Evolutionary conservation across 768 basidiomycete species (phyloP).

Genomic region (Xerocomellus chrysenteron): DNA sequence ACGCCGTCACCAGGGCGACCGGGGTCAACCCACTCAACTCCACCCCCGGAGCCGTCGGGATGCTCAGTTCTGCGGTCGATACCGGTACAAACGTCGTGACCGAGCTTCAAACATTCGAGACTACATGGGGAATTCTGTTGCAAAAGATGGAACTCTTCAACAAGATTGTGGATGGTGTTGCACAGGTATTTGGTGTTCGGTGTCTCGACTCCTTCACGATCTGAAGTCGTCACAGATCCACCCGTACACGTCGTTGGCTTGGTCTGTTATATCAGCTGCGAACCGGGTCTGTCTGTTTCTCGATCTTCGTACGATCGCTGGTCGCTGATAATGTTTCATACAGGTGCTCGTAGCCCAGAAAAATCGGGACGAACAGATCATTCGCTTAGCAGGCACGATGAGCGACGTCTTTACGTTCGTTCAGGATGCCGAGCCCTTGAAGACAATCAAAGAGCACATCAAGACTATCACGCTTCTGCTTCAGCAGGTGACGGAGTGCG

Average conservation of each 20-base stretch:
- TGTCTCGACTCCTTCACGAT: not conserved
- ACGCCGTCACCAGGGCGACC: not conserved
- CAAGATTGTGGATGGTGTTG: not conserved
- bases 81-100: too few relatives aligned
- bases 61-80: too few relatives aligned
- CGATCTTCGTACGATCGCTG: too few relatives aligned
- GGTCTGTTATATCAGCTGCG: too few relatives aligned
- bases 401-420: not conserved
- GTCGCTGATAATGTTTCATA: not conserved
- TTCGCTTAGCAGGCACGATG: too few relatives aligned
- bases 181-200: not conserved
- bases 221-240: too few relatives aligned
- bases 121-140: not conserved
- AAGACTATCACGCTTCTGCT: not conserved
- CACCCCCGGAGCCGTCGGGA: too few relatives aligned
- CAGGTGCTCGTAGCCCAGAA: not conserved
- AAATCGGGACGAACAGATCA: too few relatives aligned
- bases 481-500: not conserved
- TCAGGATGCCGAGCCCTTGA: not conserved
- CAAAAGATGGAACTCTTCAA: not conserved
- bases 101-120: not conserved
- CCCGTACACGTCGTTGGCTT: too few relatives aligned
- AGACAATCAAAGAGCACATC: not conserved
- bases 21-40: too few relatives aligned
- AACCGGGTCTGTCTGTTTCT: too few relatives aligned